Evolutionary conservation across 352 stramenopile genomes (phyloP).

Genomic region (Peronospora destructor): DNA sequence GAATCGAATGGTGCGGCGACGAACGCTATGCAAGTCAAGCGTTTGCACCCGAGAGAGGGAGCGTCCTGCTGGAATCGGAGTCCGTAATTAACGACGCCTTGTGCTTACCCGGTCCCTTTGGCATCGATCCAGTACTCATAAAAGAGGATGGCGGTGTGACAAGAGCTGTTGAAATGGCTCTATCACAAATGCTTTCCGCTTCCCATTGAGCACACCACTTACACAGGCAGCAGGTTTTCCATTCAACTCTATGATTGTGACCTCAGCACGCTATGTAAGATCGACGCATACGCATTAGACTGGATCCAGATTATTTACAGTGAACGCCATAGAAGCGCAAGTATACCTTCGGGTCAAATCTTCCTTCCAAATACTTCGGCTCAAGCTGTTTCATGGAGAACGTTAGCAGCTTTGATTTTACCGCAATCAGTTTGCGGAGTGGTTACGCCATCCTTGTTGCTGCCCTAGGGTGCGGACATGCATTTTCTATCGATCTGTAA

Average conservation of each 20-base stretch:
- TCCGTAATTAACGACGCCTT: constrained; percentile 21
- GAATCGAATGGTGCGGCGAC: too few relatives aligned
- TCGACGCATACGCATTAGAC: background rate
- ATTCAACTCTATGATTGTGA: constrained; percentile 59
- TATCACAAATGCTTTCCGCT: constrained; percentile 56
- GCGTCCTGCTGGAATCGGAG: too few relatives aligned
- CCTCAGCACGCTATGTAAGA: constrained; percentile 29
- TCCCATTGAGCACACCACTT: constrained; percentile 47
- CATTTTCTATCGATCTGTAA: too few relatives aligned
- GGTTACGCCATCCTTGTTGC: constrained; percentile 3
- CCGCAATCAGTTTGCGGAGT: constrained; percentile 58
- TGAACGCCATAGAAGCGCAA: background rate
- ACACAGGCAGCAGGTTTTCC: constrained; percentile 58
- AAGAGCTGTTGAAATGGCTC: constrained; percentile 18
- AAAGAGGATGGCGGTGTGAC: constrained; percentile 3
- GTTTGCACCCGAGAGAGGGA: too few relatives aligned
- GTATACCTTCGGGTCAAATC: constrained; percentile 57
- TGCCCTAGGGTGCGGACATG: too few relatives aligned
- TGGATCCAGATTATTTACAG: background rate
- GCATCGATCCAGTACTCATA: constrained; percentile 12
- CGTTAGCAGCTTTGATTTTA: constrained; percentile 64
- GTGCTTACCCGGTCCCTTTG: too few relatives aligned
- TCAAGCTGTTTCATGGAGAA: constrained; percentile 64
- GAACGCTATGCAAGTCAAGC: too few relatives aligned
- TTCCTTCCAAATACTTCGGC: constrained; percentile 79